Base-by-base conservation (phyloP, 352 stramenopile species). In the Phytophthora idaei region DNA sequence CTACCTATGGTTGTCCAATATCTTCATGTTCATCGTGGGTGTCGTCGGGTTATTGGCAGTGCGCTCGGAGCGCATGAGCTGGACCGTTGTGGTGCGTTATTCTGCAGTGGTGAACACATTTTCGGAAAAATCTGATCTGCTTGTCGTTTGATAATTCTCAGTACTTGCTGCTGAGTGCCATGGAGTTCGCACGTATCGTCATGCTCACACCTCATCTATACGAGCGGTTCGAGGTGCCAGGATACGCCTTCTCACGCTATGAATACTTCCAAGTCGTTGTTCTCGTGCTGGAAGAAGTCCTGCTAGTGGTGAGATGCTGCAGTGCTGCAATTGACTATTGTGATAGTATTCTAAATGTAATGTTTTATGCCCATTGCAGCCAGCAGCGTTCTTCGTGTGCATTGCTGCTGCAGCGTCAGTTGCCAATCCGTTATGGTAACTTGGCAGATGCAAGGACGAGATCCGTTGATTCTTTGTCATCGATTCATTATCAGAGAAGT, bases 1-100 rank as follows among this genome's bases (percentile, higher is more conserved):
- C 49, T 91, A 90, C 50, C 68, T 92, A 5, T 95, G 85, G 82
- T 49, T 87, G 49, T 85, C 82, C 14, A 93, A 95, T 55, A 76
- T 85, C 46, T 92, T 95, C 65, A 82, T 84, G 63, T 80, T 77
- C 47, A 74, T 92, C 34, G 82, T 90, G 31, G 87, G 87, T 0
- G 57, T 82, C 56, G 75, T 90, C 17, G 87, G 87, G 2, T 64
- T 93, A 27, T 51, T 91, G 42, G 85, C 87, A n/a, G 85, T 85
- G 55, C 81, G 77, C 27, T 90, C 83, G 0, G 87, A 95, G 49
- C 82, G 87, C 60, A 85, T 89, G 68, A 92, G 86, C 62, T 92
- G 85, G 83, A 89, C 84, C 21, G 55, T 93, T 39, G 81, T 95
- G 73, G 84, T 90, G 53, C 61, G 83, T 15, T 47, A 7, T 6